Evolutionary conservation across 2,329 filamentous ascomycete genomes (phyloP).

Genomic region (Gnomoniopsis smithogilvyi): DNA sequence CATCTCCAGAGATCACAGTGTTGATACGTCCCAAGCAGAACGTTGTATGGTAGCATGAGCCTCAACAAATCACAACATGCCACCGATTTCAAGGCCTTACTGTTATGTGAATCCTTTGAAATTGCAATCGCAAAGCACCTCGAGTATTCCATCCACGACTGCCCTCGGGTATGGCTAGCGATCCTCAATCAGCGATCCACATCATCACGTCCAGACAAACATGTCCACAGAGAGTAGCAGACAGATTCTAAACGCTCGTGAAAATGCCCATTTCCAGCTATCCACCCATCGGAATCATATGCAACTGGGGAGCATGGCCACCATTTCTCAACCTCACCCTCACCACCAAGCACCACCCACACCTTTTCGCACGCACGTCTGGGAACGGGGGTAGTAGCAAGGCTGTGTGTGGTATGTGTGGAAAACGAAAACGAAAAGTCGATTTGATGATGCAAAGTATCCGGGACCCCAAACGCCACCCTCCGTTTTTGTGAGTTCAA

Average conservation of each 20-base stretch:
- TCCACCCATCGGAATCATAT: conserved; percentile 40
- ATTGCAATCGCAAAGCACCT: conserved; percentile 54
- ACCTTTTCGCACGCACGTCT: conserved; percentile 34
- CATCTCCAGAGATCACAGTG: not conserved
- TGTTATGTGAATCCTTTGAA: conserved; percentile 45
- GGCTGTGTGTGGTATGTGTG: not conserved
- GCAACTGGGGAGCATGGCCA: not conserved
- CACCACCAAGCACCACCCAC: conserved; percentile 34
- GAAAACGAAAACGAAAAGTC: conserved; percentile 18
- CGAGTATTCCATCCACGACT: conserved; percentile 29
- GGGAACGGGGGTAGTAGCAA: not conserved
- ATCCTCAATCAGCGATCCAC: conserved; percentile 63
- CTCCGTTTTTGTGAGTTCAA: conserved; percentile 44
- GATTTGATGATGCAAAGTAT: conserved; percentile 69
- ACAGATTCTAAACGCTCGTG: conserved; percentile 47
- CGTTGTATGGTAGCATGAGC: not conserved
- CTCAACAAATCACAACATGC: not conserved
- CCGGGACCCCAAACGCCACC: conserved; percentile 73
- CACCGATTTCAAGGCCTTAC: not conserved
- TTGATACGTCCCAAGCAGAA: not conserved
- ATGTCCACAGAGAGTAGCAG: conserved; percentile 8
- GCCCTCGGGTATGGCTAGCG: conserved; percentile 55
- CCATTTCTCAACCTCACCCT: conserved; percentile 2
- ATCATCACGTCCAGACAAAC: conserved; percentile 50
- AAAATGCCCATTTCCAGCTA: conserved; percentile 55